phyloP scores from a whole-genome alignment of 768 basidiomycete species.

The Hydnomerulius pinastri region DNA sequence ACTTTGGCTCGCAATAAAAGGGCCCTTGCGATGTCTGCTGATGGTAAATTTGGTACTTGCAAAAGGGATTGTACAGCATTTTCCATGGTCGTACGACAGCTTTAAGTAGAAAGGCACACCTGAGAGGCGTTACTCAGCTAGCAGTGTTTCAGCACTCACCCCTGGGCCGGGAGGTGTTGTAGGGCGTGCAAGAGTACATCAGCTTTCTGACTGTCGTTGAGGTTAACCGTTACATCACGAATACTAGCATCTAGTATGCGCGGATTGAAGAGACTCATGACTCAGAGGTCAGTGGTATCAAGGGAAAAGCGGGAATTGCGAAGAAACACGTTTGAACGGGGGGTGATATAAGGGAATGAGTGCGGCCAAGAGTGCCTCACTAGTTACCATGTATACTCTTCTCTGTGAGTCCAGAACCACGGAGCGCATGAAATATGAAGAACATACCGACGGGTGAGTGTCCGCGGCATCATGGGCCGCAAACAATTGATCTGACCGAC shows the following conservation, averaged over 20 bases:
- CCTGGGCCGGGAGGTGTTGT: slow-evolving; percentile 73
- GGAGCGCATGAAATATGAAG: neutral
- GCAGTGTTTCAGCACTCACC: slow-evolving; percentile 41
- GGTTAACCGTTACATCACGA: slow-evolving; percentile 59
- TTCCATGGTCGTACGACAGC: slow-evolving; percentile 65
- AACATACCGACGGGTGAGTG: too few relatives aligned
- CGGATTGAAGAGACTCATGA: slow-evolving; percentile 70
- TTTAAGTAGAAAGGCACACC: slow-evolving; percentile 3
- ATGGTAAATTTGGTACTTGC: slow-evolving; percentile 52
- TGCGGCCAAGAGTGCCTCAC: neutral
- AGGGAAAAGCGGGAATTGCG: neutral
- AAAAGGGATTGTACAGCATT: slow-evolving; percentile 75
- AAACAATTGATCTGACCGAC: too few relatives aligned
- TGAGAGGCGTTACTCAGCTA: slow-evolving; percentile 9
- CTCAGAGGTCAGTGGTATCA: neutral
- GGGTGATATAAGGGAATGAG: neutral
- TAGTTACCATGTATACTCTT: neutral
- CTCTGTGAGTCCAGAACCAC: neutral
- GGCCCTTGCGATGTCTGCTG: slow-evolving; percentile 56
- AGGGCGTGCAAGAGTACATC: slow-evolving; percentile 79
- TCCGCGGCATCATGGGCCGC: too few relatives aligned
- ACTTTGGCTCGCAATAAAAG: slow-evolving; percentile 68
- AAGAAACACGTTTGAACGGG: neutral
- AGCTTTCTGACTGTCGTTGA: slow-evolving; percentile 67
- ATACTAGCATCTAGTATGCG: slow-evolving; percentile 78